These are phyloP conservation scores for Mycena pura DNA, from an alignment of 768 basidiomycete species.

Conservation along the genomic window DNA sequence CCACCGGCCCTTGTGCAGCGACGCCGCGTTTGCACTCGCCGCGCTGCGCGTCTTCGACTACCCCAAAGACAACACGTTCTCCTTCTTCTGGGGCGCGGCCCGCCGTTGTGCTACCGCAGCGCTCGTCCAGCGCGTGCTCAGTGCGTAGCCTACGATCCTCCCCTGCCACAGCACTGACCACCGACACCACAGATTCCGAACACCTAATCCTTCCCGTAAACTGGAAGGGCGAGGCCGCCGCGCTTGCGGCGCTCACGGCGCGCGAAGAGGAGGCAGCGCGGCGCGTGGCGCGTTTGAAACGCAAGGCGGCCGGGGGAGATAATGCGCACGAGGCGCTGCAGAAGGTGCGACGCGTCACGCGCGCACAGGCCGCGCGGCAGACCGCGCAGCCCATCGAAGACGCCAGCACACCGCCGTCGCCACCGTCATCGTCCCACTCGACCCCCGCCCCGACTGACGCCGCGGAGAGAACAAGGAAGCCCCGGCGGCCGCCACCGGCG, in stretches of 20 bases:
- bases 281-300: background rate
- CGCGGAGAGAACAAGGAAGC: too few relatives aligned
- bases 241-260: background rate
- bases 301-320: constrained; percentile 4
- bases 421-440: background rate
- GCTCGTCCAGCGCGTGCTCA: constrained; percentile 47
- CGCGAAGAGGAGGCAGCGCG: background rate
- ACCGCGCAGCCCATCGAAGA: background rate
- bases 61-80: constrained; percentile 62
- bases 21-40: constrained; percentile 58
- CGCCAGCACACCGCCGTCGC: background rate
- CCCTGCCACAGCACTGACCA: background rate
- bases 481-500: background rate
- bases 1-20: constrained; percentile 24
- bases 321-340: constrained; percentile 4
- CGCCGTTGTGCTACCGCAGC: constrained; percentile 55
- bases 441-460: background rate
- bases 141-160: constrained; percentile 2
- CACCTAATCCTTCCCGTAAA: constrained; percentile 3
- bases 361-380: constrained; percentile 13
- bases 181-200: constrained; percentile 10
- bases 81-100: constrained; percentile 68
- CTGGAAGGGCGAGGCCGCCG: constrained; percentile 7
- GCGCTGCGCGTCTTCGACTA: constrained; percentile 66
- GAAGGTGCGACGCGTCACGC: constrained; percentile 18